Evolutionary conservation across 768 basidiomycete genomes (phyloP), one percentile per base, ranked within the genome.

Genomic region (Tricholoma saponaceum): DNA sequence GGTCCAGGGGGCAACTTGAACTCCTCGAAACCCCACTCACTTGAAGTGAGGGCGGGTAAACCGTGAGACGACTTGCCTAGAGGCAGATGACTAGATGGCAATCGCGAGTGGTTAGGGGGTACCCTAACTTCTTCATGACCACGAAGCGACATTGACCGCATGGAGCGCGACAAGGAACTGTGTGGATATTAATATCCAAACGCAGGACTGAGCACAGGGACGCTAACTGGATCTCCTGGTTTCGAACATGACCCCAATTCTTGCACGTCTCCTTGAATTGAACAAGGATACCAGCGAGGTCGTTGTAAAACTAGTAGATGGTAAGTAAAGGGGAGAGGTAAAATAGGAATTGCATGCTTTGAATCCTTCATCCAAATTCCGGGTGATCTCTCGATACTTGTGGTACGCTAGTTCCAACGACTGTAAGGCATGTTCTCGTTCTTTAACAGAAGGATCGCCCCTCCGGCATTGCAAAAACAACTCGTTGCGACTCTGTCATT

Each of bases 281-380:
- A 5, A 78, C 73, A 1, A 96, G 69, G 46, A 95, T 83, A 10
- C 77, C 81, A 2, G 83, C 80, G 55, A 98, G 80, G 64, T 92
- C 89, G 60, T 92, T 94, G 69, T 99, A 96, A 67, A 98, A 98
- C 90, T 95, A 39, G 6, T 0, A 54, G 35, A 57, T 39, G 33
- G 9, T 49, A 25, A 16, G 51, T 51, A 49, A 35, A 14, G 44
- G 22, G 32, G 10, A 5, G 41, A 2, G 25, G 23, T 30, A 32
- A 37, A 20, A 5, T n/a, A 43, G 18, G 30, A 41, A 25, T 25
- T n/a, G 28, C 12, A 57, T 43, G 89, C 93, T 76, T 92, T 89
- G 64, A 90, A 79, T 5, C 95, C 95, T 67, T 98, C 96, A 39
- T 90, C 86, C 5, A 97, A 74, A 70, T 98, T 95, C 51, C 83